These are phyloP conservation scores for Boletus subparvulus DNA, from an alignment of 768 basidiomycete species.

Conservation along the genomic window DNA sequence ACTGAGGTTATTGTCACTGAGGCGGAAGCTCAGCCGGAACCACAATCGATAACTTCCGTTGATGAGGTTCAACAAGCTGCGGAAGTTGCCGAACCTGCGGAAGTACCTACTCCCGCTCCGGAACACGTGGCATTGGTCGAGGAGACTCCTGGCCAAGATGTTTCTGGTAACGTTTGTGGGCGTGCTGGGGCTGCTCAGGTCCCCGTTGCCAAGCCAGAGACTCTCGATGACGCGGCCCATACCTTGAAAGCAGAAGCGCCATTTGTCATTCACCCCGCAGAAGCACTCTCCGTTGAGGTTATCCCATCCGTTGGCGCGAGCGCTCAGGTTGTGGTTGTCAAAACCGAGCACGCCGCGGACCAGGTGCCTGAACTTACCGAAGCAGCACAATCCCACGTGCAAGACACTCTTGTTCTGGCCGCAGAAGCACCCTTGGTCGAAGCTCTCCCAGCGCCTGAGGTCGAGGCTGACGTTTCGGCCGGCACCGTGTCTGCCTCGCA, in stretches of 20 bases:
- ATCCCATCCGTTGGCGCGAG: background rate
- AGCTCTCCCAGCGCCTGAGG: background rate
- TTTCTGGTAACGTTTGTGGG: background rate
- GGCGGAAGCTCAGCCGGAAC: constrained; percentile 13
- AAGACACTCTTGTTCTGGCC: background rate
- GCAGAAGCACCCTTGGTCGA: background rate
- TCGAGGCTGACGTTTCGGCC: background rate
- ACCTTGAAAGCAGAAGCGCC: background rate
- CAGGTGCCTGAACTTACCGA: background rate
- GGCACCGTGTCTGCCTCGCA: background rate
- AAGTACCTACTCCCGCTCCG: constrained; percentile 12
- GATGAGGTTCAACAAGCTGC: constrained; percentile 8
- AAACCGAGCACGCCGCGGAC: constrained; percentile 6
- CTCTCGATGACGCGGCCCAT: background rate
- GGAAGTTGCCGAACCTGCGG: constrained; percentile 12
- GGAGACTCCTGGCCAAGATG: constrained; percentile 16
- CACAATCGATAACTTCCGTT: background rate
- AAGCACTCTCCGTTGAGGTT: background rate
- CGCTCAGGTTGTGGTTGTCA: background rate
- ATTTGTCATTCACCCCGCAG: background rate
- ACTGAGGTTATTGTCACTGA: constrained; percentile 6
- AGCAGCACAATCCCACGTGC: constrained; percentile 1
- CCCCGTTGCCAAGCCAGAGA: background rate
- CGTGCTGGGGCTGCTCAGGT: background rate
- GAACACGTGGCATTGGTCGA: constrained; percentile 12